These are phyloP conservation scores for Pulveroboletus sp. DNA, from an alignment of 768 basidiomycete species.

Conservation along the genomic window DNA sequence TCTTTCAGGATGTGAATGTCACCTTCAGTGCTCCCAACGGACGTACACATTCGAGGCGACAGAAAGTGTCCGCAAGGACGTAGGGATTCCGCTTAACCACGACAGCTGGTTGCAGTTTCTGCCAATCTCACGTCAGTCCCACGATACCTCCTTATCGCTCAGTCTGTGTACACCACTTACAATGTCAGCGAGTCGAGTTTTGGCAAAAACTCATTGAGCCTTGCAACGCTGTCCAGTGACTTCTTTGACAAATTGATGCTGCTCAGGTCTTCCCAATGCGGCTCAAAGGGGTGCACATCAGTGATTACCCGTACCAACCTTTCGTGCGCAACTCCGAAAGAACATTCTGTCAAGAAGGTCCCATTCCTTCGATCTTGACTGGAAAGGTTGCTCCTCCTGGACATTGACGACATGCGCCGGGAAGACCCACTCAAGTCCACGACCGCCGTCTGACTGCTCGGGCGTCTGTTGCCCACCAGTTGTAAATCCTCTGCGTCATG, in stretches of 20 bases:
- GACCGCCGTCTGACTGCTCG: slow-evolving; percentile 29
- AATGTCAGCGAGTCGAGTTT: slow-evolving; percentile 67
- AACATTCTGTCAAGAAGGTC: slow-evolving; percentile 92
- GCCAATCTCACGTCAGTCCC: slow-evolving; percentile 19
- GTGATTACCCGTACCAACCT: slow-evolving; percentile 88
- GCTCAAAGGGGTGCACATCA: slow-evolving; percentile 90
- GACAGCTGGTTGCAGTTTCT: slow-evolving; percentile 72
- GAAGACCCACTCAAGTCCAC: slow-evolving; percentile 24
- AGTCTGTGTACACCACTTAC: slow-evolving; percentile 44
- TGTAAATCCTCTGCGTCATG: slow-evolving; percentile 44
- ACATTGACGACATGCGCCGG: slow-evolving; percentile 42
- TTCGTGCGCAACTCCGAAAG: slow-evolving; percentile 92
- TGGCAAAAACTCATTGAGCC: slow-evolving; percentile 87
- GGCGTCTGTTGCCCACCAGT: slow-evolving; percentile 40
- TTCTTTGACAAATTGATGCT: slow-evolving; percentile 66
- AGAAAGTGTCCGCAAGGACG: slow-evolving; percentile 68
- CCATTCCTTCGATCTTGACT: slow-evolving; percentile 38
- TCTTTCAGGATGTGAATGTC: slow-evolving; percentile 14
- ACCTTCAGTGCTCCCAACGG: slow-evolving; percentile 4
- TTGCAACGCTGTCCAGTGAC: slow-evolving; percentile 57
- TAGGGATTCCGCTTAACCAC: slow-evolving; percentile 78
- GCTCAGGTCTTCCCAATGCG: slow-evolving; percentile 82
- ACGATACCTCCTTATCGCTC: not conserved
- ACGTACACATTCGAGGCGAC: slow-evolving; percentile 67
- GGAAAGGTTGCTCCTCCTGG: slow-evolving; percentile 36